Conservation (phyloP, 1,284 basidiomycete species). For the Inonotus obliquus region DNA sequence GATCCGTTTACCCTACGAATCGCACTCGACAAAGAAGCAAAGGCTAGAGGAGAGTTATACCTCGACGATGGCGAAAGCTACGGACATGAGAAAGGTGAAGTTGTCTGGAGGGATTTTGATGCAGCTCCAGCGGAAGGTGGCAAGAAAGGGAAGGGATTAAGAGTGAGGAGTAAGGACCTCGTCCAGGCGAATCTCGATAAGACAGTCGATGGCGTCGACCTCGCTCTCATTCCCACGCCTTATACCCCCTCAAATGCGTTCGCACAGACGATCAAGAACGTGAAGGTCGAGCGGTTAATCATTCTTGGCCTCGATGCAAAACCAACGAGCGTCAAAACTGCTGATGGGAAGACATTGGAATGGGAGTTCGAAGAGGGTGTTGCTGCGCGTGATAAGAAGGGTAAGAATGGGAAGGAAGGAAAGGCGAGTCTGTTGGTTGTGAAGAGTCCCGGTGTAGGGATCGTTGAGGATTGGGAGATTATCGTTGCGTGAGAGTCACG, state of each 20-base stretch:
- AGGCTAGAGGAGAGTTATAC: constrained; percentile 84
- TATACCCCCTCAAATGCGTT: constrained; percentile 61
- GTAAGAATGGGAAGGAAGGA: constrained; percentile 41
- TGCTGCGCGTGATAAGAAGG: constrained; percentile 36
- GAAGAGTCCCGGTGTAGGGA: constrained; percentile 72
- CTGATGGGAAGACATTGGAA: constrained; percentile 47
- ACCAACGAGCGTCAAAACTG: constrained; percentile 57
- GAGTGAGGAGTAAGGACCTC: constrained; percentile 53
- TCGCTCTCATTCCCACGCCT: constrained; percentile 27
- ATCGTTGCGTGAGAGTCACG: constrained; percentile 26
- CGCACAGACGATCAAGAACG: constrained; percentile 48
- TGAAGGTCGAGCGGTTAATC: constrained; percentile 78
- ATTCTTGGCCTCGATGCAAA: constrained; percentile 67
- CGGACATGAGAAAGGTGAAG: constrained; percentile 69
- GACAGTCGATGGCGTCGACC: constrained; percentile 47
- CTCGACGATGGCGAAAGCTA: constrained; percentile 87
- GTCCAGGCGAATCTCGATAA: constrained; percentile 39
- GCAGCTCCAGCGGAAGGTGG: constrained; percentile 37
- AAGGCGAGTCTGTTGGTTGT: constrained; percentile 62
- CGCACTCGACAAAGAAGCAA: constrained; percentile 64
- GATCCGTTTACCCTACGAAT: constrained; percentile 94
- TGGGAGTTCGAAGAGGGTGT: constrained; percentile 55
- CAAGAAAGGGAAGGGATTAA: constrained; percentile 35
- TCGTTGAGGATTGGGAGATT: constrained; percentile 72
- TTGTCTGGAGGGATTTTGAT: constrained; percentile 78